Base-by-base conservation (phyloP, 1,284 basidiomycete species). In the Fomes fomentarius region DNA sequence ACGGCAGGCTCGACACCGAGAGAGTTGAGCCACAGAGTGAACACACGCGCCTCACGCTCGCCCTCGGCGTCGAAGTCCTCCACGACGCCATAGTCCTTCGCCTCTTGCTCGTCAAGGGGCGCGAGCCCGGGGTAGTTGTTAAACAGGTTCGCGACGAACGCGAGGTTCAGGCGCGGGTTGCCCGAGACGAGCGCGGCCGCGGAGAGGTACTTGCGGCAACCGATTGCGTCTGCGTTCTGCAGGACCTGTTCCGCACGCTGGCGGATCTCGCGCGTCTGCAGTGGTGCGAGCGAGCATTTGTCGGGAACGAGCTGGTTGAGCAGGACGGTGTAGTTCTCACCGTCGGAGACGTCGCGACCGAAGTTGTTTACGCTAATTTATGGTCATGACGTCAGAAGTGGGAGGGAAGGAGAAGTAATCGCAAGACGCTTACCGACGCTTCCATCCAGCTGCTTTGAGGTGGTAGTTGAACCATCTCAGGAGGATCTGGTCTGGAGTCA, bases 41-140 rank as follows among this genome's bases (percentile, higher is more conserved):
- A 99, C 30, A 96, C 96, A 39, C 96, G 87, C 4, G 96, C 96
- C 73, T 99, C 96, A 50, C 96, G 87, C 74, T 99, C 96, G 58
- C 96, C 96, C 73, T 99, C 96, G 1, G 96, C 96, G 64, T 99
- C 96, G 71, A 98, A 99, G 77, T 99, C 97, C 69, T 98, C 96
- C 37, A 98, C 85, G 6, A 82, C 87, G 67, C 92, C 85, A 60
- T 90, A 91, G 63, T 90, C 86, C 65, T 91, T 89, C 10, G 85
- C 87, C 69, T 91, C 89, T 67, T 95, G 86, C 69, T 96, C 94
- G 67, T 97, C 94, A 40, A 98, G 83, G 3, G 96, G 96, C 60
- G 84, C 95, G 26, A 96, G 86, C 0, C 94, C 92, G 0, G 96
- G 96, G 76, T 93, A 90, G 2, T 94, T 98, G 80, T 99, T 99